These are phyloP conservation scores for Mycosphaerella sp. DNA, from an alignment of 2,329 filamentous ascomycete genomes.

Conservation along the genomic window DNA sequence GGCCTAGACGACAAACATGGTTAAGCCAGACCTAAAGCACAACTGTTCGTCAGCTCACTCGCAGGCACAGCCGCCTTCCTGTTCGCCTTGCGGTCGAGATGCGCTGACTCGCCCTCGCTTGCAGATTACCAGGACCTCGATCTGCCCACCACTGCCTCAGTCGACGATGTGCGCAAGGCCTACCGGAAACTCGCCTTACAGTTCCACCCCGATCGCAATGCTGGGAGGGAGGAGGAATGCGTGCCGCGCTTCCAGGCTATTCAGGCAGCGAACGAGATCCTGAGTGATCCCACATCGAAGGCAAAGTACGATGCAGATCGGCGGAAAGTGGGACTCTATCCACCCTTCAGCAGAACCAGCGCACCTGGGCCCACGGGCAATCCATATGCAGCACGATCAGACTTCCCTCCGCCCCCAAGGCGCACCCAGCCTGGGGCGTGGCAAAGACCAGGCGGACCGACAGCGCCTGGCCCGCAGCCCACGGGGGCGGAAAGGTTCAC, in stretches of 20 bases:
- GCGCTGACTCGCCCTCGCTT: slow-evolving; percentile 8
- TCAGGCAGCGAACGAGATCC: slow-evolving; percentile 75
- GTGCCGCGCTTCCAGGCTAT: slow-evolving; percentile 81
- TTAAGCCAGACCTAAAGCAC: slow-evolving; percentile 33
- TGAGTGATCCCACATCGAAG: slow-evolving; percentile 54
- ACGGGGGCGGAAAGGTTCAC: slow-evolving; percentile 43
- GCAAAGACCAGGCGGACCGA: slow-evolving; percentile 24
- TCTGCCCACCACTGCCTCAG: slow-evolving; percentile 59
- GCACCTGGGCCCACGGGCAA: slow-evolving; percentile 30
- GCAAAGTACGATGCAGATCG: slow-evolving; percentile 58
- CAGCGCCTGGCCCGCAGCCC: slow-evolving; percentile 23
- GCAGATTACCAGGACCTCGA: slow-evolving; percentile 65
- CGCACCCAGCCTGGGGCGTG: slow-evolving; percentile 38
- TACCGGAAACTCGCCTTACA: slow-evolving; percentile 79
- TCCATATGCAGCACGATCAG: slow-evolving; percentile 37
- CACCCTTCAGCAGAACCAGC: slow-evolving; percentile 19
- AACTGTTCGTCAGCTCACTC: slow-evolving; percentile 18
- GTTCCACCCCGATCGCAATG: slow-evolving; percentile 86
- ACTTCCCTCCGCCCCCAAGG: slow-evolving; percentile 41
- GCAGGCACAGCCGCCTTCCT: not conserved
- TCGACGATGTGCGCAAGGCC: slow-evolving; percentile 75
- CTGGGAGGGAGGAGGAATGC: slow-evolving; percentile 71
- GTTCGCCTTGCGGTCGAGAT: not conserved
- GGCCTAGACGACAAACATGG: slow-evolving; percentile 27
- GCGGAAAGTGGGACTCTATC: slow-evolving; percentile 43